phyloP scores from a whole-genome alignment of 495 filamentous ascomycete genomes.

The Lasiosphaeria ovina region DNA sequence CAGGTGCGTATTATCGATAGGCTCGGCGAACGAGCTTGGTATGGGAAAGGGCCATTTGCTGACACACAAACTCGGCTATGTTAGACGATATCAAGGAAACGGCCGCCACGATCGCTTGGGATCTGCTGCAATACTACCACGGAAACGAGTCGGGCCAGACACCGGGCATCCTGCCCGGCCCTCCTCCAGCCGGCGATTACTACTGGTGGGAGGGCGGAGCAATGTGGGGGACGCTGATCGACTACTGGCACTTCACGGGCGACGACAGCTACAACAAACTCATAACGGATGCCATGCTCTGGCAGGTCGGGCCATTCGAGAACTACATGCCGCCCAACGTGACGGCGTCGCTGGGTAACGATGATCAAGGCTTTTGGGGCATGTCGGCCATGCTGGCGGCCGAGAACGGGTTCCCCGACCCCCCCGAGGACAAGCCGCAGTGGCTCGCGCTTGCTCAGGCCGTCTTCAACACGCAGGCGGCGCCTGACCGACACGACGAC shows the following conservation, averaged over 20 bases:
- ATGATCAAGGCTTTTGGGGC: conserved; percentile 79
- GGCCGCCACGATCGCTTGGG: conserved; percentile 45
- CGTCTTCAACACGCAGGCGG: conserved; percentile 70
- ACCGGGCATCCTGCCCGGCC: conserved; percentile 62
- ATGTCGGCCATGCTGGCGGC: conserved; percentile 73
- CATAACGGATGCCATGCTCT: conserved; percentile 61
- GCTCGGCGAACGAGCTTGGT: too few species aligned
- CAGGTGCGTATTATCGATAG: conserved; percentile 15
- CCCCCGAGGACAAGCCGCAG: conserved; percentile 55
- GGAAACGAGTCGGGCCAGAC: conserved; percentile 59
- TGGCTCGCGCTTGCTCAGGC: conserved; percentile 76
- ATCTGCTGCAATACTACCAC: conserved; percentile 65
- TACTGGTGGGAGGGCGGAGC: conserved; percentile 72
- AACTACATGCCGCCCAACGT: conserved; percentile 74
- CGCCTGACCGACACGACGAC: conserved; percentile 57
- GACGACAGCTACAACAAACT: conserved; percentile 68
- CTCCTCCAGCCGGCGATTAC: conserved; percentile 50
- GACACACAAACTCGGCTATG: background rate
- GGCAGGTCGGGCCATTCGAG: conserved; percentile 61
- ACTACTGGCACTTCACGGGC: conserved; percentile 77
- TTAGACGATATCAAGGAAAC: conserved; percentile 32
- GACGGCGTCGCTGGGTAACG: conserved; percentile 74
- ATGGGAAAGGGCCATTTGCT: background rate
- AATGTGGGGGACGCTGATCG: conserved; percentile 70
- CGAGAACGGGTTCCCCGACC: conserved; percentile 67